Percentiles rank a stretch among this genome's conserved stretches.
These are phyloP conservation scores for Pseudognaphalium luteoalbum DNA, from an alignment of 129 eudicot genomes.

Conservation along the genomic window DNA sequence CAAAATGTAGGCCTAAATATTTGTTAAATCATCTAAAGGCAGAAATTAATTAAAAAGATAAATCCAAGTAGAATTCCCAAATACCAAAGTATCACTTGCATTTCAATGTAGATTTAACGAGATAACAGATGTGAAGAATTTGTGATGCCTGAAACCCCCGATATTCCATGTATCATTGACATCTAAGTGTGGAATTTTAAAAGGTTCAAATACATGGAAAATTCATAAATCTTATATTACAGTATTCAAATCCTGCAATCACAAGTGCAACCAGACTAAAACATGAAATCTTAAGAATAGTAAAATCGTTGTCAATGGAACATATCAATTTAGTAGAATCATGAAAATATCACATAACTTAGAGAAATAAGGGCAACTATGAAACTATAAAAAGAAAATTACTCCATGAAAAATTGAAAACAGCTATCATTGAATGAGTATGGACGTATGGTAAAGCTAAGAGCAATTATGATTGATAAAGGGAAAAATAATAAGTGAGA, in stretches of 20 bases:
- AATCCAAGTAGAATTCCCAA: conserved; percentile 7
- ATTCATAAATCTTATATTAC: background rate
- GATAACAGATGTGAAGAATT: background rate
- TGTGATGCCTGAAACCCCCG: conserved; percentile 1
- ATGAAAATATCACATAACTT: conserved; percentile 1
- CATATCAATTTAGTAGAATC: conserved; percentile 6
- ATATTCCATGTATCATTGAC: background rate
- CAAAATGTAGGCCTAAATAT: conserved; percentile 4
- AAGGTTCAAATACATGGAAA: background rate
- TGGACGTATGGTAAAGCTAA: background rate
- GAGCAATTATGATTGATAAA: conserved; percentile 1
- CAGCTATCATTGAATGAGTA: conserved; percentile 4
- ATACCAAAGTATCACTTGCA: conserved; percentile 12
- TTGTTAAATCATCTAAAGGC: background rate
- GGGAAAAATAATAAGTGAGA: conserved; percentile 12
- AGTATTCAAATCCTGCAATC: background rate
- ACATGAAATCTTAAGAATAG: background rate
- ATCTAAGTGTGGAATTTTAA: background rate
- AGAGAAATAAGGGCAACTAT: background rate
- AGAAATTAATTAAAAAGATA: conserved; percentile 12
- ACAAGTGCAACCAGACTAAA: background rate
- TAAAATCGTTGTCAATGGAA: conserved; percentile 2
- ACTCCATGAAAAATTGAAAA: conserved; percentile 6
- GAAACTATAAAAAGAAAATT: background rate
- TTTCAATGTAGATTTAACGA: background rate